Conservation (phyloP, 2,329 filamentous ascomycete species). For the Diaporthe amygdali region DNA sequence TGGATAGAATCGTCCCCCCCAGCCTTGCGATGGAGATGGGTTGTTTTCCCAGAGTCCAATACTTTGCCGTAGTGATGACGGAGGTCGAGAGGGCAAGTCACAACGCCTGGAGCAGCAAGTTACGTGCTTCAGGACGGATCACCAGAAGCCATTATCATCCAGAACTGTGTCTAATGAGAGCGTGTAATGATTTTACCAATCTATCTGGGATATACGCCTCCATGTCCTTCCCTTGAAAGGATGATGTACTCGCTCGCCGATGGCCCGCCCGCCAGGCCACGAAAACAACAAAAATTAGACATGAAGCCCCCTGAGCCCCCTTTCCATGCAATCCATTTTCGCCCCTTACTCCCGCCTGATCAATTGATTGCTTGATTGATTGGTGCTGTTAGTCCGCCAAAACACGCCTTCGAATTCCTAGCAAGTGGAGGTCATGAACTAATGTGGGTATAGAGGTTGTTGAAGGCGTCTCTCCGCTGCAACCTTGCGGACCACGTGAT, state of each 20-base stretch:
- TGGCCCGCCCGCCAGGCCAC: background rate
- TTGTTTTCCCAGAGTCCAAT: no score
- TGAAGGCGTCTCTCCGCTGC: background rate
- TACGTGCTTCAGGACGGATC: no score
- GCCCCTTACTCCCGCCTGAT: background rate
- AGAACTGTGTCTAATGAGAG: background rate
- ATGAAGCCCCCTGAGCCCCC: slow-evolving; percentile 5
- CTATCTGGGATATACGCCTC: slow-evolving; percentile 24
- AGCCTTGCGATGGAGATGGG: background rate
- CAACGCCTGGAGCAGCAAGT: background rate
- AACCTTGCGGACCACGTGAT: background rate
- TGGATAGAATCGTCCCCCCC: no score
- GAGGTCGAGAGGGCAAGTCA: background rate
- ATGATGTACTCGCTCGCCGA: slow-evolving; percentile 18
- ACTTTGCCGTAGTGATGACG: no score
- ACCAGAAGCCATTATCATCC: background rate
- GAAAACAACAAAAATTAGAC: slow-evolving; percentile 14
- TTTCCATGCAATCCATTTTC: slow-evolving; percentile 23
- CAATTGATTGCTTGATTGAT: background rate
- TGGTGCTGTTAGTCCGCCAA: slow-evolving; percentile 19
- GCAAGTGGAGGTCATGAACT: slow-evolving; percentile 12
- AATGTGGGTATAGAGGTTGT: background rate
- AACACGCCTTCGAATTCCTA: slow-evolving; percentile 10
- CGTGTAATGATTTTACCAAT: slow-evolving; percentile 23
- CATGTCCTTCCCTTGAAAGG: slow-evolving; percentile 7